Percentiles rank a stretch among this genome's conserved stretches.
Evolutionary conservation across 1,284 basidiomycete species (phyloP).

Genomic region (Pascua guehoae): DNA sequence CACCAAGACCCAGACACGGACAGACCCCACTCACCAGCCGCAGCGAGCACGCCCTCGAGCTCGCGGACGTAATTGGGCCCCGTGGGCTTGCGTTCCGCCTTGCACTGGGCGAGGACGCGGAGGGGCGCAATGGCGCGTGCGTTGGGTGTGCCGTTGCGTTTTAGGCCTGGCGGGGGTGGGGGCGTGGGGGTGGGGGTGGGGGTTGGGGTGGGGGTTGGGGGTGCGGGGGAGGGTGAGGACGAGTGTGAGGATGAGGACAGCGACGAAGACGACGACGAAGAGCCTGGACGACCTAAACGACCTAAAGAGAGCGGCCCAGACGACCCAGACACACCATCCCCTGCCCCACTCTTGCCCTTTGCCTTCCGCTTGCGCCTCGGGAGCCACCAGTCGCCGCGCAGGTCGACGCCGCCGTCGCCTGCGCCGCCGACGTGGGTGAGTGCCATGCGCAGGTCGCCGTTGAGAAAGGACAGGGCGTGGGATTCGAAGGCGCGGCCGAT

Average conservation of each 20-base stretch:
- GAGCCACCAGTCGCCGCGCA: conserved; percentile 90
- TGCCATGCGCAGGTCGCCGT: conserved; percentile 69
- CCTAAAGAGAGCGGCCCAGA: no score
- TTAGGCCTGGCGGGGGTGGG: background rate
- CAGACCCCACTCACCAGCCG: conserved; percentile 22
- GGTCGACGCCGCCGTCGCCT: conserved; percentile 79
- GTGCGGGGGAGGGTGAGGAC: background rate
- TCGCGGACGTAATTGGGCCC: conserved; percentile 78
- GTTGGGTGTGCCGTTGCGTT: background rate
- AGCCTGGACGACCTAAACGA: no score
- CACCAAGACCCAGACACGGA: no score
- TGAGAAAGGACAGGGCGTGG: conserved; percentile 62
- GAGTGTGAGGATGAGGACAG: no score
- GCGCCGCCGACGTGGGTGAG: conserved; percentile 68
- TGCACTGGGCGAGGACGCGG: conserved; percentile 83
- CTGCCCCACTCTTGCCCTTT: no score
- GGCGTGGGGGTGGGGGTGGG: conserved; percentile 2
- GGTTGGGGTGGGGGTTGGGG: conserved; percentile 43
- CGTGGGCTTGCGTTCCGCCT: conserved; percentile 75
- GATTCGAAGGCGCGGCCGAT: conserved; percentile 73
- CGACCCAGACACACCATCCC: no score
- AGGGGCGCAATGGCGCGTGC: conserved; percentile 49
- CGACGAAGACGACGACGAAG: no score
- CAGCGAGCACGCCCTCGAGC: conserved; percentile 71
- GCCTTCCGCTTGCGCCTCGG: conserved; percentile 54